Evolutionary conservation across 352 stramenopile species (phyloP), one percentile per base, ranked within the genome.

Genomic region (Phytophthora citrophthora): DNA sequence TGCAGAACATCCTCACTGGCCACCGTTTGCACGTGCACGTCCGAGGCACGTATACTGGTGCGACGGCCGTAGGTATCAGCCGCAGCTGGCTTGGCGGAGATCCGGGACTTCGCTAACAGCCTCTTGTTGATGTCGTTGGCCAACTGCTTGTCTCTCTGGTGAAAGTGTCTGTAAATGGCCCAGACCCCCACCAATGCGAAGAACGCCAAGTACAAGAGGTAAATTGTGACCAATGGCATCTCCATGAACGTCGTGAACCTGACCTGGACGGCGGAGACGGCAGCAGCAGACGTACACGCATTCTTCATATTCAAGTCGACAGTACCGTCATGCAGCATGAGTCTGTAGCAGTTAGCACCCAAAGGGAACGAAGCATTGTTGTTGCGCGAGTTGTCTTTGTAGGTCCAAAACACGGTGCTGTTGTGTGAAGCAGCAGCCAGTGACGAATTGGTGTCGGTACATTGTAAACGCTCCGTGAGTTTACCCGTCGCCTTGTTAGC

Each of bases 301-400:
- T 31, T 34, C 48, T 45, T 55, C 32, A 55, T 12, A 15, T 45
- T 18, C 20, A n/a, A 45, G 13, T 55, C 32, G 23, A 55, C 48
- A 0, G 46, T n/a, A 18, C 46, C 46, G 29, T 54, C 45, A 26
- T 9, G 26, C 29, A 39, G 45, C 45, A 73, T 78, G 47, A 78
- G 20, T 9, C 61, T 78, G 16, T 62, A 67, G 65, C 76, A 85
- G 11, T 46, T 59, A 4, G 74, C 71, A 18, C 72, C 75, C 27
- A 81, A 59, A 10, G 77, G 77, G 49, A 86, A 86, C 13, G 61
- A 68, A 6, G 76, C 76, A 36, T 85, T 85, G 48, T 82, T 85
- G 60, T 85, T 86, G 46, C 64, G 71, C 15, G 55, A 44, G 39
- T 83, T 86, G 40, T 56, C 58, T 6, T 20, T 47, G 29, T 63